Evolutionary conservation across 2,329 filamentous ascomycete genomes (phyloP), one percentile per base, ranked within the genome.

Genomic region (Orbilia javanica): DNA sequence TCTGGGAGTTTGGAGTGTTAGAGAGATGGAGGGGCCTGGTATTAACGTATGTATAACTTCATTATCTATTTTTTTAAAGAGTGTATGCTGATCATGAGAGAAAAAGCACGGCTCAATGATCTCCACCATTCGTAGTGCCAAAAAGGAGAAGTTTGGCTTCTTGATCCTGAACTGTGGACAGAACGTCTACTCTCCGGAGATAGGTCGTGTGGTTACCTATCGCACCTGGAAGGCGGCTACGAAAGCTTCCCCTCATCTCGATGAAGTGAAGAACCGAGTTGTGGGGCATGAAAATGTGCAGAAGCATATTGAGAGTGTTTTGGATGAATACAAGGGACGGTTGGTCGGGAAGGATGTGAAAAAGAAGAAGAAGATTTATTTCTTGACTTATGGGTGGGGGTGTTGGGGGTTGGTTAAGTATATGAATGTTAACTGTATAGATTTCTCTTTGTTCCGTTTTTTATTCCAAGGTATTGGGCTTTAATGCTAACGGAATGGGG

Each of bases 41-140:
- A 62, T 77, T 39, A 77, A 77, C 42, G 73, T 77, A 71, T 31
- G 39, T 71, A 44, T 13, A 10, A 29, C 34, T 29, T 80, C 18
- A 50, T 75, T 57, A 55, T 68, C 27, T 63, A 69, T 36, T 71
- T 80, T 22, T 52, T 18, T 62, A 42, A 18, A 27, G 68, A 6
- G 55, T 6, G 10, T n/a, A 29, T 36, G 62, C 62, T 52, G n/a
- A 67, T 20, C 55, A 70, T 80, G 70, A 18, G 64, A 15, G 3
- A 6, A 44, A 44, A 44, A 81, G 80, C 60, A 70, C 34, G 81
- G 81, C 5, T 81, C 80, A 6, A 82, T 82, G 80, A 57, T 81
- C 11, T 64, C 67, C 31, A 79, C 80, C 2, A 72, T 81, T 48
- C 73, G 60, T 39, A 60, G 52, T 10, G 81, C 81, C 15, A 77